phyloP scores from a whole-genome alignment of 2,329 filamentous ascomycete genomes.

The Helotiales sp. region DNA sequence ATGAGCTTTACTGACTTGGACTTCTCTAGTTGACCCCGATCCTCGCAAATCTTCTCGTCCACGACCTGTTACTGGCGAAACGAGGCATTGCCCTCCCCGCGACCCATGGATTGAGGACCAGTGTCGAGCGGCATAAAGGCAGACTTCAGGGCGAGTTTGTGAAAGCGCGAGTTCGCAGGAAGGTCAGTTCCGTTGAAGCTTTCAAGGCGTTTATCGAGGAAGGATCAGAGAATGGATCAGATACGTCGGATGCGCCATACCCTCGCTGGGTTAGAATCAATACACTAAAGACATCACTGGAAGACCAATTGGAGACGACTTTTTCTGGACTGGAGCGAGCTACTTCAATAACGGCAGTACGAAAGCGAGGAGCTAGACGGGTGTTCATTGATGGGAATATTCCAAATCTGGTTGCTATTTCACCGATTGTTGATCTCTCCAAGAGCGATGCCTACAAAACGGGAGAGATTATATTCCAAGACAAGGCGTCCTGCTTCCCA shows the following conservation, averaged over 20 bases:
- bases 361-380: slow-evolving; percentile 52
- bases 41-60: slow-evolving; percentile 79
- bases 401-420: slow-evolving; percentile 81
- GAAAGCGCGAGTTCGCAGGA: slow-evolving; percentile 74
- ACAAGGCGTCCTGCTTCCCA: slow-evolving; percentile 96
- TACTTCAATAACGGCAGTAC: slow-evolving; percentile 60
- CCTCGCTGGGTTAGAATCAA: slow-evolving; percentile 96
- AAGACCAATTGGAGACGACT: slow-evolving; percentile 74
- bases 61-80: slow-evolving; percentile 85
- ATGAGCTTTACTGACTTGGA: not conserved
- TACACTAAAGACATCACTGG: slow-evolving; percentile 71
- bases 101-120: slow-evolving; percentile 75
- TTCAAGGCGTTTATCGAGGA: slow-evolving; percentile 64
- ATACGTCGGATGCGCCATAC: slow-evolving; percentile 52
- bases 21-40: slow-evolving; percentile 72
- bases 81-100: slow-evolving; percentile 80
- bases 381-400: slow-evolving; percentile 81
- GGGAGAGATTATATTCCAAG: slow-evolving; percentile 87
- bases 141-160: slow-evolving; percentile 83
- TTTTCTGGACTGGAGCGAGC: slow-evolving; percentile 70
- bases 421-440: slow-evolving; percentile 72
- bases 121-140: slow-evolving; percentile 81
- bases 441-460: slow-evolving; percentile 74
- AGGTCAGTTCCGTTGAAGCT: slow-evolving; percentile 69
- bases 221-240: slow-evolving; percentile 51